Evolutionary conservation across 1,284 basidiomycete species (phyloP).

Genomic region (Ceratobasidium theobromae): DNA sequence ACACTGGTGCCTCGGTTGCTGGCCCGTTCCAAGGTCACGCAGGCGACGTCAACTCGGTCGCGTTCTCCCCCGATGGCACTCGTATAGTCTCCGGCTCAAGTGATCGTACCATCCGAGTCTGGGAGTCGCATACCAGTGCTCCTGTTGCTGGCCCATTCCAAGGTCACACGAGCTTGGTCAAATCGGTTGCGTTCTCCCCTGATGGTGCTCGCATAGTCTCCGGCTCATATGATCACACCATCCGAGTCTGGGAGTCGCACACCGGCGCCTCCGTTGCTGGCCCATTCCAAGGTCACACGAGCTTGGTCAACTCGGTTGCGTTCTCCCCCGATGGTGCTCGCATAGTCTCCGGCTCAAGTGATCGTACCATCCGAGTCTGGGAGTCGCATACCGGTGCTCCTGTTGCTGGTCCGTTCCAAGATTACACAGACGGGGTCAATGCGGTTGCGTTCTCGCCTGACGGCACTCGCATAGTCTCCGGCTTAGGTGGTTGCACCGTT

Average conservation of each 20-base stretch:
- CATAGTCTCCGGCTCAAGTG: too few relatives aligned
- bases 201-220: constrained; percentile 23
- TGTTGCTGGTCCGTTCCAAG: too few relatives aligned
- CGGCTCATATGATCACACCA: constrained; percentile 23
- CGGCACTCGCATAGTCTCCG: too few relatives aligned
- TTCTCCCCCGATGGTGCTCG: too few relatives aligned
- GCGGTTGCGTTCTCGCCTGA: too few relatives aligned
- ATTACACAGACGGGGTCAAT: too few relatives aligned
- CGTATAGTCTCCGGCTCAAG: constrained; percentile 25
- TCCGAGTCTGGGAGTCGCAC: constrained; percentile 34
- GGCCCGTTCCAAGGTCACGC: background rate
- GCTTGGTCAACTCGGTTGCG: too few relatives aligned
- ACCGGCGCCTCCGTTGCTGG: too few relatives aligned
- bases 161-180: background rate
- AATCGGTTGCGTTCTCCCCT: constrained; percentile 25
- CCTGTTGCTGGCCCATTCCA: background rate
- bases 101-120: background rate
- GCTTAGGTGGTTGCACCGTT: too few relatives aligned
- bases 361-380: too few relatives aligned
- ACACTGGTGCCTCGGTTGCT: background rate
- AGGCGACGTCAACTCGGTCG: background rate
- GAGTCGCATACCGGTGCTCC: too few relatives aligned
- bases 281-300: too few relatives aligned
- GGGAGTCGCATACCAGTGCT: background rate
- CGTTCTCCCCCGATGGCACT: constrained; percentile 27